Base-by-base conservation (phyloP, 495 filamentous ascomycete genomes). In the Penicillium lagena region DNA sequence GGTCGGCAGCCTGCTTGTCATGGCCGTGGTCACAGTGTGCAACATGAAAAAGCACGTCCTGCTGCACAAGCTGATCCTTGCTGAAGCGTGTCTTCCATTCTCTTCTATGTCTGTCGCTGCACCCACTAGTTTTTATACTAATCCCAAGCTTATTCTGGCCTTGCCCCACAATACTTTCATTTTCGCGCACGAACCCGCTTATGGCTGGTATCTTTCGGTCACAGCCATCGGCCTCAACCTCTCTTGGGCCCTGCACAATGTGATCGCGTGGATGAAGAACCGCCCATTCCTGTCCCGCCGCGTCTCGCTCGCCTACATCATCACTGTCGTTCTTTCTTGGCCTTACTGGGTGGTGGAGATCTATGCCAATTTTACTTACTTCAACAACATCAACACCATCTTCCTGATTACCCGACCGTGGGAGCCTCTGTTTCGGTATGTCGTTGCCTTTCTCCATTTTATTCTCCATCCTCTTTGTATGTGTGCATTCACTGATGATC, bases 261-360 rank as follows among this genome's bases (percentile, higher is more conserved):
- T 74, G 22, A 69, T 75, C 35, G 64, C 72, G 1, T 75, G 71
- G 71, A 67, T 75, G 56, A 75, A 75, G 48, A 71, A 65, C 15
- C 49, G 55, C 29, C 70, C 72, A 1, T 75, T 75, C 30, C 47
- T 76, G 7, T 62, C 59, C 0, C 57, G 54, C 0, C 46, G 48
- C 7, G 56, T 64, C 14, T 70, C 65, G 2, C 29, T 50, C 5
- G 45, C 68, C 39, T 75, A 71, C 43, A 68, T 73, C 29, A 37
- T 49, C 33, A 73, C 70, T 2, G 58, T 74, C 5, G 27, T 61
- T 1, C 55, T 75, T 12, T 64, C 51, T 17, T 64, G 62, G 57
- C 71, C 67, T 7, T 73, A 72, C 41, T 73, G 70, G 70, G 51
- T 69, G 12, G 36, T 73, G 1, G 71, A 76, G 51, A 76, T 73